Evolutionary conservation across 148 eudicot genomes (phyloP), one percentile per base, ranked within the genome.

Genomic region (Rhododendron ovatum): DNA sequence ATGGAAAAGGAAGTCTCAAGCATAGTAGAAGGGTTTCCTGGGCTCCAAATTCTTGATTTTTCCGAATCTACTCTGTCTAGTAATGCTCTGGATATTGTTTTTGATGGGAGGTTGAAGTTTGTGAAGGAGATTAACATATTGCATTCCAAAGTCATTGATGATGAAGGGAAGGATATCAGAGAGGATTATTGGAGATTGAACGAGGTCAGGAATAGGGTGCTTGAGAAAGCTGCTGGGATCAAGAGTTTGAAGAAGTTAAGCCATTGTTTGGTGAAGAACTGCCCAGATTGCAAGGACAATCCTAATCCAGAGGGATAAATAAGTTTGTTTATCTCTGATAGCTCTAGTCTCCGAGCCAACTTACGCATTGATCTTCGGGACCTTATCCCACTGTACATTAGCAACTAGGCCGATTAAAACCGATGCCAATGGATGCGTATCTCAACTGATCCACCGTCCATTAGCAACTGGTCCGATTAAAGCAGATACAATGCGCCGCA

Each of bases 41-140:
- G 47, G 77, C 1, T 83, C n/a, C 39, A 83, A 35, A 51, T 45
- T 17, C 18, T 83, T 15, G 85, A 83, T 83, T 53, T 83, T 69
- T 69, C 78, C 0, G 77, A 71, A 15, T 83, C 59, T 47, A 45
- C 43, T 45, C 48, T 71, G 37, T 65, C 57, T 26, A 2, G 39
- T 20, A 8, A 48, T 28, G 85, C 57, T 26, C 28, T 83, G 77
- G 61, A 69, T 59, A 71, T 83, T 69, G 9, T 71, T 14, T 48
- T 83, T 76, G 85, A 83, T 69, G 85, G 84, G 78, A 83, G 78
- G 26, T 83, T 83, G 85, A 71, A 71, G 78, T 69, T 30, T 6
- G 4, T 83, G 24, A 83, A 69, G 85, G 85, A 83, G 85, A 26
- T 83, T 5, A 83, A 48, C 59, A 6, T 83, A 11, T 83, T 71